phyloP scores from a whole-genome alignment of 1,139 yeast species.

The Hyphopichia fennica region DNA sequence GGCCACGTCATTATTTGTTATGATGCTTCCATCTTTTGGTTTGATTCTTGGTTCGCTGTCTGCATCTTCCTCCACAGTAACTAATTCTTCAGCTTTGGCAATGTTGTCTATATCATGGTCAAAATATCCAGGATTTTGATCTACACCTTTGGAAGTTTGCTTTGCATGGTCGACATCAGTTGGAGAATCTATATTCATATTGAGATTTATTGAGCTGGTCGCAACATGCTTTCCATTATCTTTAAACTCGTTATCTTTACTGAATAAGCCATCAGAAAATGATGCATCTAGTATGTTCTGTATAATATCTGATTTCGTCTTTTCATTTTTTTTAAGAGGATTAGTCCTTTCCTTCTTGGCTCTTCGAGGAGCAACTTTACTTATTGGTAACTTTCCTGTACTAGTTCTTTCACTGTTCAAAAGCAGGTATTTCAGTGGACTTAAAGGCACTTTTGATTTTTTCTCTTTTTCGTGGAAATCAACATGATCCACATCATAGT shows the following conservation, averaged over 20 bases:
- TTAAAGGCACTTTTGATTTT: slow-evolving; percentile 4
- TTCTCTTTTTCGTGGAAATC: slow-evolving; percentile 23
- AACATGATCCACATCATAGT: slow-evolving; percentile 36
- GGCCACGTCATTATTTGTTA: too few species aligned
- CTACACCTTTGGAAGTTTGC: too few species aligned
- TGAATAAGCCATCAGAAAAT: not conserved
- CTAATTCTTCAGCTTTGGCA: too few species aligned
- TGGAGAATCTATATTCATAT: too few species aligned
- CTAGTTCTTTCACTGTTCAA: not conserved
- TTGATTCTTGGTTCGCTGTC: too few species aligned
- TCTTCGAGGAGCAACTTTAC: not conserved
- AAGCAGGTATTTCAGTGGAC: not conserved
- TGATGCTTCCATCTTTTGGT: too few species aligned
- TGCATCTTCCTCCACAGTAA: too few species aligned
- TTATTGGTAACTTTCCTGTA: not conserved
- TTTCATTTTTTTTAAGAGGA: not conserved
- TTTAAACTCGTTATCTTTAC: not conserved
- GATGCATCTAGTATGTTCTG: slow-evolving; percentile 1
- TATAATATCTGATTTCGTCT: not conserved
- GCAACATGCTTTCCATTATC: not conserved
- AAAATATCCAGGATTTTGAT: too few species aligned
- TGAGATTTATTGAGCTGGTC: too few species aligned
- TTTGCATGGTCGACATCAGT: too few species aligned
- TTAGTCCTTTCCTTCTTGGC: not conserved
- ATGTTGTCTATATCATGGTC: too few species aligned